Evolutionary conservation across 176 grass and related monocot genomes (phyloP).

Genomic region (Calamus simplicifolius): DNA sequence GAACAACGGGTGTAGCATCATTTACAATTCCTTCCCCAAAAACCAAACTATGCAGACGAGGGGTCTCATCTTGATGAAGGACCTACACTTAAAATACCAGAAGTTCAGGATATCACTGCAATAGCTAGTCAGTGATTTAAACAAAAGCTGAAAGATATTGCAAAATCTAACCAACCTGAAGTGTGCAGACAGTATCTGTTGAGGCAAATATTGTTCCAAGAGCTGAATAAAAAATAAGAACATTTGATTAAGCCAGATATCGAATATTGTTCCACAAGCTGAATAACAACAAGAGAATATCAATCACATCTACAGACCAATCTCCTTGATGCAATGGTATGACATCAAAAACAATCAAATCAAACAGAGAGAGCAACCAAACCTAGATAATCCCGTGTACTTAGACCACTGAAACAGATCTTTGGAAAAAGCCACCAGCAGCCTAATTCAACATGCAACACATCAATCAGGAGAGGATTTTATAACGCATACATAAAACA

Average conservation of each 20-base stretch:
- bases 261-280: background rate
- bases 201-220: conserved; percentile 87
- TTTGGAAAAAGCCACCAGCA: conserved; percentile 74
- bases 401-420: conserved; percentile 52
- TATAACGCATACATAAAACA: too few species aligned
- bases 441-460: conserved; percentile 25
- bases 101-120: background rate
- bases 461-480: background rate
- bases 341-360: background rate
- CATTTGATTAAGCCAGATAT: too few species aligned
- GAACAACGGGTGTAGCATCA: conserved; percentile 76
- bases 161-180: conserved; percentile 40
- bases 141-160: background rate
- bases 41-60: conserved; percentile 85
- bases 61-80: conserved; percentile 82
- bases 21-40: conserved; percentile 93
- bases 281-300: background rate
- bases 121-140: background rate
- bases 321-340: background rate
- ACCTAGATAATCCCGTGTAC: conserved; percentile 65
- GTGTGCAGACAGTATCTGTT: conserved; percentile 79
- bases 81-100: conserved; percentile 34
- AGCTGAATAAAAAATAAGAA: conserved; percentile 28
- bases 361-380: background rate
- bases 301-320: background rate